Evolutionary conservation across 2,329 filamentous ascomycete species (phyloP), one percentile per base, ranked within the genome.

Genomic region (Fusarium avenaceum): DNA sequence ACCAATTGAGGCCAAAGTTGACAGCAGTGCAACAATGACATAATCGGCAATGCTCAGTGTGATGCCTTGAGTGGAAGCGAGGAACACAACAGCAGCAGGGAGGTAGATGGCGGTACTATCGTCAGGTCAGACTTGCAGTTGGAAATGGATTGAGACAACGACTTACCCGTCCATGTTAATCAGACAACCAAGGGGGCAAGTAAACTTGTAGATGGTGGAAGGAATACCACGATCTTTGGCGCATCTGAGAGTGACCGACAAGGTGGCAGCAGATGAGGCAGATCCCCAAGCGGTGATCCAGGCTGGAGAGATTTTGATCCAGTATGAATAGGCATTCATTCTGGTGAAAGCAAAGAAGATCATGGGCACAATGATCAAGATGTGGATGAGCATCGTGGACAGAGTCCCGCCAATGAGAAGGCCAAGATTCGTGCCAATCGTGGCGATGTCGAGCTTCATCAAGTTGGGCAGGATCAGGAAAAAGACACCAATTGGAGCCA

Each of bases 271-370:
- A 3, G 82, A 85, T 2, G 83, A 85, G 1, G 84, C 84, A 13
- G 83, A 82, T 39, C 84, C 84, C 84, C 84, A 86, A 1, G 84
- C 84, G 2, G 84, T 86, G 50, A 86, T 77, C 85, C 84, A 86
- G 0, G 84, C 83, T 0, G 81, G 82, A 4, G 82, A 83, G 61
- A 79, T 81, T 60, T 79, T 82, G 60, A 83, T 19, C 83, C 84
- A 86, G 69, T 80, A 78, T 0, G 76, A 55, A 54, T 83, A 86
- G 0, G 84, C 83, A 66, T 86, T 86, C 60, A 75, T 72, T 49
- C 82, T 75, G 2, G 78, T 79, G 55, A 84, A 75, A 20, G 40
- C 43, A 50, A 80, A 80, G 76, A 78, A 84, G 35, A 84, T 68
- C 43, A 78, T 63, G 0, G 84, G 84, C 0, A 85, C 75, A 17